Percentiles rank a stretch among this genome's conserved stretches.
Evolutionary conservation across 2,329 filamentous ascomycete genomes (phyloP).

Genomic region (Endocalyx cinctus): DNA sequence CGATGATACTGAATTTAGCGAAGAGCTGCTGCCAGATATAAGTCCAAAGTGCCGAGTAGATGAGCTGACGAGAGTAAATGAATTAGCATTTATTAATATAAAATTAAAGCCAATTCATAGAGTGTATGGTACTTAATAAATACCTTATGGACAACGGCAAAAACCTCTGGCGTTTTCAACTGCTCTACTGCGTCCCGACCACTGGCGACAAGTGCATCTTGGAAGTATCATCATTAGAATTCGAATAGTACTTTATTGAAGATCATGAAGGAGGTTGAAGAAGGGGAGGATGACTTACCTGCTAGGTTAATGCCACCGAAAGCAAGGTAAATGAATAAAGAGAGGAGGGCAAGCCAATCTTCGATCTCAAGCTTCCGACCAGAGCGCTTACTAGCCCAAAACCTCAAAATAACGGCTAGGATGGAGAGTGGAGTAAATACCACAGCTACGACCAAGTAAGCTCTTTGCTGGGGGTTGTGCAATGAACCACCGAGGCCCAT

Average conservation of each 20-base stretch:
- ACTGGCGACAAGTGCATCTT: slow-evolving; percentile 2
- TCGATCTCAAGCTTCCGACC: slow-evolving; percentile 3
- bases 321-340: slow-evolving; percentile 1
- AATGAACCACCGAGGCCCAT: slow-evolving; percentile 1
- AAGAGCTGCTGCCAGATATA: no score
- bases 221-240: no score
- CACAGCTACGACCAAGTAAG: slow-evolving; percentile 1
- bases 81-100: no score
- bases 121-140: no score
- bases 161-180: slow-evolving; percentile 3
- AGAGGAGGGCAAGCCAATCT: slow-evolving; percentile 5
- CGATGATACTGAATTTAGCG: no score
- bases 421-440: slow-evolving; percentile 3
- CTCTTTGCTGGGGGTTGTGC: slow-evolving; percentile 1
- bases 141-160: slow-evolving; percentile 4
- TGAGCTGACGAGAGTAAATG: no score
- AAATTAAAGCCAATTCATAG: no score
- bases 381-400: slow-evolving; percentile 2
- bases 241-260: no score
- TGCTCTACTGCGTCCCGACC: slow-evolving; percentile 2
- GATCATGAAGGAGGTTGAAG: no score
- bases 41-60: no score
- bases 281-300: no score
- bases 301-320: neutral
- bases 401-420: slow-evolving; percentile 4